phyloP scores from a whole-genome alignment of 805 yeast species.

The Tetrapisispora namnaoensis region DNA sequence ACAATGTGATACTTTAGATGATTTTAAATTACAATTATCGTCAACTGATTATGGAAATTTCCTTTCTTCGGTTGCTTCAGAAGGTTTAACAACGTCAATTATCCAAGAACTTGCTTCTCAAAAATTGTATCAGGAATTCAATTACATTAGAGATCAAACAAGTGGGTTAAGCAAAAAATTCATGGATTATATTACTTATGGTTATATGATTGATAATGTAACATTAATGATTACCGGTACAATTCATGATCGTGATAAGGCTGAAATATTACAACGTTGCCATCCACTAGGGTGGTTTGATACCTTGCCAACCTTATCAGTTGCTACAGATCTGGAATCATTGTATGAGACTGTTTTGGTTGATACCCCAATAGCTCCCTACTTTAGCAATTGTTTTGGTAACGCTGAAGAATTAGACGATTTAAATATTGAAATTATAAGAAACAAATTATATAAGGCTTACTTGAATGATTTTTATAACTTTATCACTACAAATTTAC shows the following conservation, averaged over 20 bases:
- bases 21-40: conserved; percentile 83
- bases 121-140: conserved; percentile 73
- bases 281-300: conserved; percentile 99
- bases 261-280: conserved; percentile 80
- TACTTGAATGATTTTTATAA: conserved; percentile 78
- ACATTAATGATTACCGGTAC: conserved; percentile 95
- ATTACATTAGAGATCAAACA: conserved; percentile 75
- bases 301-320: conserved; percentile 87
- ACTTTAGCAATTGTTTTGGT: conserved; percentile 82
- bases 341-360: conserved; percentile 84
- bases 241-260: conserved; percentile 83
- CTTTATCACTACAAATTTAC: conserved; percentile 53
- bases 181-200: conserved; percentile 87
- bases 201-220: conserved; percentile 97
- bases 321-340: conserved; percentile 92
- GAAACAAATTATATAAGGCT: conserved; percentile 87
- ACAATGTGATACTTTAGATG: conserved; percentile 93
- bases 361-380: conserved; percentile 96
- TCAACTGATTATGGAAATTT: conserved; percentile 95
- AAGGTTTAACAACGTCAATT: conserved; percentile 72
- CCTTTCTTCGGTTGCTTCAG: conserved; percentile 66
- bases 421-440: conserved; percentile 85
- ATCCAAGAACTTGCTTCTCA: conserved; percentile 71
- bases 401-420: conserved; percentile 85
- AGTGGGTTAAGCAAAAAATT: conserved; percentile 71